A percentile compares a stretch with the other conserved stretches of the same genome.
Evolutionary conservation across 129 eudicot species (phyloP).

Genomic region (Centrapalus pauciflorus): DNA sequence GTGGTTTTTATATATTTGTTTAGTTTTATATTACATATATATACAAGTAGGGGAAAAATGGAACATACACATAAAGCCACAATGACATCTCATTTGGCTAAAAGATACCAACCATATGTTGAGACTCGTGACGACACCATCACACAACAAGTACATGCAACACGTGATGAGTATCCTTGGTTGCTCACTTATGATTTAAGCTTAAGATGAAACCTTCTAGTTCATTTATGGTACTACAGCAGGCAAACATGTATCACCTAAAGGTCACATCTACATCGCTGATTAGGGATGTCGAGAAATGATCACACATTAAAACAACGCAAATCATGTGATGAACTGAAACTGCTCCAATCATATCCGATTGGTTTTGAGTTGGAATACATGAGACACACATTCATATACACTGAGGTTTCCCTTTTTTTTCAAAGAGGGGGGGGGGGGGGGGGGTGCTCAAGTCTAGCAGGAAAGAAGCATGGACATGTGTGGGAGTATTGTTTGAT

Average conservation of each 20-base stretch:
- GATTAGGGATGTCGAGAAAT: neutral
- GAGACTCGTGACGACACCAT: too few species aligned
- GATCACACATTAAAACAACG: neutral
- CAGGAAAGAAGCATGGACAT: too few species aligned
- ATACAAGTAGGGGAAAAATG: neutral
- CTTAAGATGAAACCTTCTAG: too few species aligned
- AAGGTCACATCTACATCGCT: neutral
- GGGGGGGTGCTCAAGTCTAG: neutral
- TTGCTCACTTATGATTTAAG: too few species aligned
- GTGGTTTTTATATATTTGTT: too few species aligned
- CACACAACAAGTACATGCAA: neutral
- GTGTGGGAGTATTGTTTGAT: too few species aligned
- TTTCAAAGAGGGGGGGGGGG: too few species aligned
- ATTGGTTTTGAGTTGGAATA: neutral
- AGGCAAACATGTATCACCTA: too few species aligned
- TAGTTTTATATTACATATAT: neutral
- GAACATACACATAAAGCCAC: neutral
- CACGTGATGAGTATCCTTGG: neutral
- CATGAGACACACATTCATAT: neutral
- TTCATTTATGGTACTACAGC: too few species aligned
- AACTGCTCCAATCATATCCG: neutral
- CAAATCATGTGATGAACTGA: neutral
- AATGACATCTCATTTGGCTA: neutral
- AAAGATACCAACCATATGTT: neutral
- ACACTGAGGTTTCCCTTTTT: neutral